phyloP scores from a whole-genome alignment of 371 early-diverging fungal genomes.

The Syncephalastrum sp. region DNA sequence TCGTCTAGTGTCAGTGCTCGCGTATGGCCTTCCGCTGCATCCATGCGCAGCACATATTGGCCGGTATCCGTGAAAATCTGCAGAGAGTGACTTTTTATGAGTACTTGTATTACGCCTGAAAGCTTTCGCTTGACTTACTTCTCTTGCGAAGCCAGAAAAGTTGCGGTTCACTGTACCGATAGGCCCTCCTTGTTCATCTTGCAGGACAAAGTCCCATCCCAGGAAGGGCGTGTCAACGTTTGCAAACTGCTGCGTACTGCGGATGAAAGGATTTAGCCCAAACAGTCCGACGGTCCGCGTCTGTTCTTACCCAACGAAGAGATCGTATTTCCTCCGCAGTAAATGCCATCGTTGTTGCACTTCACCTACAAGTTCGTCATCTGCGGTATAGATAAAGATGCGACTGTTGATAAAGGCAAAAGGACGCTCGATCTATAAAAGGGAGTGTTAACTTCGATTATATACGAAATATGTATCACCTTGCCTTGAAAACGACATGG shows the following conservation, averaged over 20 bases:
- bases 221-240: constrained; percentile 75
- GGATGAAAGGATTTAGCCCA: neutral
- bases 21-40: constrained; percentile 54
- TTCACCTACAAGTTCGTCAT: constrained; percentile 75
- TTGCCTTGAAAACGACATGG: constrained; percentile 66
- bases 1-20: constrained; percentile 76
- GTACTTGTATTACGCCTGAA: neutral
- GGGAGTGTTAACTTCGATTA: neutral
- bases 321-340: constrained; percentile 79
- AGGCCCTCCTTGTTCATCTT: constrained; percentile 57
- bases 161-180: constrained; percentile 75
- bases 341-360: constrained; percentile 91
- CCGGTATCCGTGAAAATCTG: constrained; percentile 88
- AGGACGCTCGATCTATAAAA: constrained; percentile 61
- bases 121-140: constrained; percentile 32
- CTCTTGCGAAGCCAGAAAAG: constrained; percentile 86
- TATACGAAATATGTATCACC: neutral
- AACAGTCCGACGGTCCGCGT: neutral
- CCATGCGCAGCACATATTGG: constrained; percentile 80
- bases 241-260: constrained; percentile 67
- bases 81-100: neutral
- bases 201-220: constrained; percentile 80
- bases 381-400: constrained; percentile 63
- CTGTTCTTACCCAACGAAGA: constrained; percentile 58
- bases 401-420: constrained; percentile 79